Conservation (phyloP, 2,329 filamentous ascomycete genomes). For the Erysiphe neolycopersici region DNA sequence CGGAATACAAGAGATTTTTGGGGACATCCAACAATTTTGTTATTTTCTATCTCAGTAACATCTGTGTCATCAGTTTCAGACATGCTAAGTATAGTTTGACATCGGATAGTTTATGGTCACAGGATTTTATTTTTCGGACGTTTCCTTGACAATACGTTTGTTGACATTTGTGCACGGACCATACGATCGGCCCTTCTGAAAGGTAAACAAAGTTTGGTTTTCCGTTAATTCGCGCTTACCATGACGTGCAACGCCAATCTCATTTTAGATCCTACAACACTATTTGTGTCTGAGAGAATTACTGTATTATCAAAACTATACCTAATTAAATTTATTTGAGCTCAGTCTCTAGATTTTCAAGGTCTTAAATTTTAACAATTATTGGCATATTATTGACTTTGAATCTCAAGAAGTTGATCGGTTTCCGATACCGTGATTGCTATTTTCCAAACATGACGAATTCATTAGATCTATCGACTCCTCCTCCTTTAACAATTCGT, state of each 20-base stretch:
- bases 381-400: no score
- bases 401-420: background rate
- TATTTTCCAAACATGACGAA: slow-evolving; percentile 9
- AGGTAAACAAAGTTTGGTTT: background rate
- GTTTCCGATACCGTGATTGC: background rate
- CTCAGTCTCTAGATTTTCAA: no score
- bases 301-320: no score
- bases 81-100: background rate
- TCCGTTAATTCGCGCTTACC: background rate
- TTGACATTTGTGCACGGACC: background rate
- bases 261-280: no score
- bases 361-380: no score
- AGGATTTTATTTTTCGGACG: background rate
- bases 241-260: no score
- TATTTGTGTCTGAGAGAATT: no score
- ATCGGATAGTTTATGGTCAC: background rate
- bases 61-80: background rate
- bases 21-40: background rate
- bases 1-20: background rate
- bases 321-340: no score
- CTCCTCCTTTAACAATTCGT: slow-evolving; percentile 27
- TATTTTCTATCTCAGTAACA: background rate
- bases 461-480: slow-evolving; percentile 21
- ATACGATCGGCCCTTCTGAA: background rate
- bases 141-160: background rate